Percentiles rank a stretch among this genome's conserved stretches.
These are phyloP conservation scores for Schizosaccharomyces versatilis DNA, from an alignment of 1,139 yeast genomes.

Conservation along the genomic window DNA sequence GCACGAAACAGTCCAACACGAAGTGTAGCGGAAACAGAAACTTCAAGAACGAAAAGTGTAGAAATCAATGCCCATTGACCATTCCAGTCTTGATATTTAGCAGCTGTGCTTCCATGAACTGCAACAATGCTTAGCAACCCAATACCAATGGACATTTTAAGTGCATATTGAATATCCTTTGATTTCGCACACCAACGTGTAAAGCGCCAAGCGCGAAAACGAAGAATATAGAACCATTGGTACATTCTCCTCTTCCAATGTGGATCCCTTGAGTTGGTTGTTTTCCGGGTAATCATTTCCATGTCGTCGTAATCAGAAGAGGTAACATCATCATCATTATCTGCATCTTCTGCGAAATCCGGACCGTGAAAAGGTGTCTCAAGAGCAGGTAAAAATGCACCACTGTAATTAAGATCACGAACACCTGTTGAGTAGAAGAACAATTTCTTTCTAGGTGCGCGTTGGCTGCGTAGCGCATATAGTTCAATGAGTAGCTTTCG, in stretches of 20 bases:
- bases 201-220: neutral
- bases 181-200: neutral
- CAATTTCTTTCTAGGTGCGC: neutral
- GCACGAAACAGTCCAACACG: neutral
- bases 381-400: no score
- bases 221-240: neutral
- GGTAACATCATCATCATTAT: neutral
- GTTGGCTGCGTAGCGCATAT: neutral
- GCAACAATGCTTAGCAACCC: constrained; percentile 1
- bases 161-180: neutral
- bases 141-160: constrained; percentile 3
- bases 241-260: neutral
- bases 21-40: neutral
- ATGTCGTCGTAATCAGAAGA: neutral
- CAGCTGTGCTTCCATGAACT: neutral
- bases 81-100: neutral
- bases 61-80: constrained; percentile 2
- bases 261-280: neutral
- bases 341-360: neutral
- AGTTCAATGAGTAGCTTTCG: neutral
- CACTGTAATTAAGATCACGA: no score
- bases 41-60: neutral
- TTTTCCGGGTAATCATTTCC: neutral
- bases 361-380: neutral
- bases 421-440: neutral